A percentile compares a stretch with the other conserved stretches of the same genome.
These are phyloP conservation scores for Ilex asprella DNA, from an alignment of 257 asterid genomes.

Conservation along the genomic window DNA sequence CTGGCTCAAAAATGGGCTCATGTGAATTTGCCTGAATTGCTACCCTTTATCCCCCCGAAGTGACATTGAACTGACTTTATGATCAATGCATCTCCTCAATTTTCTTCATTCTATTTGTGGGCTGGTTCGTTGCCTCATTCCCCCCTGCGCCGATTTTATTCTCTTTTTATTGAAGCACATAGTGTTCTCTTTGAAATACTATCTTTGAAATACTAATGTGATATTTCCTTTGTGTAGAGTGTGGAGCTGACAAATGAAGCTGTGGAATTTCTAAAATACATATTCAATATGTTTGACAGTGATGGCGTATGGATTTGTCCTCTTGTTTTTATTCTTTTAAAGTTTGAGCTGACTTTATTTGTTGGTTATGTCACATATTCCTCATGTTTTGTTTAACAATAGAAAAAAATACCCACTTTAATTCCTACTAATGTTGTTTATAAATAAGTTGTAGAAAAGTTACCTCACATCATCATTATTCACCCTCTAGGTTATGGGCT, in stretches of 20 bases:
- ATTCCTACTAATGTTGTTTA: too few species aligned
- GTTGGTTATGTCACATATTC: background rate
- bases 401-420: background rate
- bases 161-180: conserved; percentile 1
- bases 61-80: too few species aligned
- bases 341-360: background rate
- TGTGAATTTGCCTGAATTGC: too few species aligned
- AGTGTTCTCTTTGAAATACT: conserved; percentile 6
- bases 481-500: too few species aligned
- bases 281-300: conserved; percentile 65
- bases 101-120: too few species aligned
- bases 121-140: background rate
- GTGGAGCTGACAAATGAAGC: conserved; percentile 91
- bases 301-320: conserved; percentile 57
- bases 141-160: background rate
- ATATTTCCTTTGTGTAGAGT: conserved; percentile 48
- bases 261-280: conserved; percentile 66
- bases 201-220: conserved; percentile 12
- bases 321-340: conserved; percentile 7
- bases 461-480: too few species aligned
- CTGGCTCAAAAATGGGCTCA: too few species aligned
- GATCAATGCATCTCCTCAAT: too few species aligned
- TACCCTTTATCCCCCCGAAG: too few species aligned
- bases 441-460: too few species aligned
- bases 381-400: background rate